Evolutionary conservation across 768 basidiomycete species (phyloP), one percentile per base, ranked within the genome.

Genomic region (Lanmaoa pseudosensibilis): DNA sequence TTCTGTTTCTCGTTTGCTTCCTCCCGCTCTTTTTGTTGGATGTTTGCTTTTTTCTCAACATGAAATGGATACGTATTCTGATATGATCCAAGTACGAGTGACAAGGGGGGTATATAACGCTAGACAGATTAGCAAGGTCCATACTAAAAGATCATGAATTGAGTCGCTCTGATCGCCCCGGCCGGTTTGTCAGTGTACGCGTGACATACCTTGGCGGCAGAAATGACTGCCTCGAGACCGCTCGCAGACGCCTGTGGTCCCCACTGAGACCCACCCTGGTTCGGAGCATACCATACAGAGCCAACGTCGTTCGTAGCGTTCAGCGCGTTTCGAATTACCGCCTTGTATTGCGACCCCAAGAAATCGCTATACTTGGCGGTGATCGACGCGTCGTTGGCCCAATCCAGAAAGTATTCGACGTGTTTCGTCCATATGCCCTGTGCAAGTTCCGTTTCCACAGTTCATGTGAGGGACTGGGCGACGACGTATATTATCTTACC

Each of bases 341-440:
- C 81, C 1, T 71, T 74, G 13, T 68, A 65, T 55, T 81, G 81
- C 3, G 76, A 71, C 25, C 73, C 52, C 27, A 71, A 45, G 58
- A 73, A 68, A 19, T 44, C 4, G 25, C 56, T 53, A 59, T 82
- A 83, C 58, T 79, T 80, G n/a, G 71, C 71, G 0, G 65, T 73
- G 16, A 80, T 76, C 27, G 73, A 63, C 19, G 75, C 16, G 55
- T 80, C 75, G 40, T 77, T 73, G 33, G 77, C 81, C 46, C 47
- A 58, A 57, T 82, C 80, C 30, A 83, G 71, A 62, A 83, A 81
- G 58, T 73, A 81, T 46, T 77, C 75, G 6, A 83, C 56, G 49
- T 81, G 78, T 58, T 83, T 83, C 16, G 73, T 81, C 79, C 81
- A 81, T 18, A 82, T 56, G 15, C 82, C 57, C 57, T 57, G 25